Conservation (phyloP, 2,329 filamentous ascomycete species). For the Trichoderma hamatum region DNA sequence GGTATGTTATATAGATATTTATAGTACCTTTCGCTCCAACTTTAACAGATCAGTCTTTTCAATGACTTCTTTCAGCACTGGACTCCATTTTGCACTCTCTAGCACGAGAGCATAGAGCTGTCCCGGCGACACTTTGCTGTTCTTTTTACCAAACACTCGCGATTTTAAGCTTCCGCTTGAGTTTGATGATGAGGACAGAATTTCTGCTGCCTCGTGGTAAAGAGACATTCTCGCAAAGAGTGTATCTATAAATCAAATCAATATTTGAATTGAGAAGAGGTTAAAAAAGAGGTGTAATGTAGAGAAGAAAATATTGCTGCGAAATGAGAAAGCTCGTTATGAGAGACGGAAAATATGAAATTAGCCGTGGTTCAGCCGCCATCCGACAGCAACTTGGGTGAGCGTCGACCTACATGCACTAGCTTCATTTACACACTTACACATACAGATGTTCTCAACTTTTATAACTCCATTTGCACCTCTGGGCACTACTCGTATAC, state of each 20-base stretch:
- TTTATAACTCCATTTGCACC: background rate
- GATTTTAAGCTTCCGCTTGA: slow-evolving; percentile 83
- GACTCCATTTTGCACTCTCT: slow-evolving; percentile 90
- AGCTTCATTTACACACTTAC: background rate
- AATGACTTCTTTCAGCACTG: slow-evolving; percentile 84
- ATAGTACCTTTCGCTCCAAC: slow-evolving; percentile 78
- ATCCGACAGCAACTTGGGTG: slow-evolving; percentile 1
- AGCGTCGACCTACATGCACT: background rate
- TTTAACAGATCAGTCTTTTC: slow-evolving; percentile 75
- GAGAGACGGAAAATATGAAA: slow-evolving; percentile 9
- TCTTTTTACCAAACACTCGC: slow-evolving; percentile 74
- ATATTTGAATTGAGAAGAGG: background rate
- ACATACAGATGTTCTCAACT: background rate
- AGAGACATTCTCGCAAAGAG: slow-evolving; percentile 70
- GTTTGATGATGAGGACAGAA: slow-evolving; percentile 62
- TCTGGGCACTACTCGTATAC: background rate
- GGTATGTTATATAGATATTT: background rate
- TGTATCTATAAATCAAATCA: background rate
- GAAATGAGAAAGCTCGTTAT: background rate
- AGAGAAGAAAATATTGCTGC: background rate
- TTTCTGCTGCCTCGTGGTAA: slow-evolving; percentile 84
- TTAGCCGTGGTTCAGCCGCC: slow-evolving; percentile 30
- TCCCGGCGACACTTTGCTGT: slow-evolving; percentile 74
- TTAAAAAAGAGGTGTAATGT: background rate
- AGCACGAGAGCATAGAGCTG: slow-evolving; percentile 86